Evolutionary conservation across 2,329 filamentous ascomycete species (phyloP).

Genomic region (Cercospora brassicicola): DNA sequence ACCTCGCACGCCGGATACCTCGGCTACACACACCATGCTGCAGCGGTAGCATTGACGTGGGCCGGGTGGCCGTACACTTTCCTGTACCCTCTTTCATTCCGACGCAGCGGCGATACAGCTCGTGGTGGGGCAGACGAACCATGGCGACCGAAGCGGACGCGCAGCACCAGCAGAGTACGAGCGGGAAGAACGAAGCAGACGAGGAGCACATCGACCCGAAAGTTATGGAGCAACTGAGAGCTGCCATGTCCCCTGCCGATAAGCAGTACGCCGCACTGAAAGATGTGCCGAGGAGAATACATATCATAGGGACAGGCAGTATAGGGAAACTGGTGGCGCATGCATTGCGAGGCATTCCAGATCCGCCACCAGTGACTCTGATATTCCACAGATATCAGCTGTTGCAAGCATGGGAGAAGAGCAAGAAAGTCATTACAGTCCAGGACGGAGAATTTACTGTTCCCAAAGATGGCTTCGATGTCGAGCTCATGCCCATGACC

Average conservation of each 20-base stretch:
- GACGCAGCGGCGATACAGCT: constrained; percentile 7
- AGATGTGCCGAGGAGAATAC: constrained; percentile 56
- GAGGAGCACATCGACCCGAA: constrained; percentile 16
- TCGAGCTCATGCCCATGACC: constrained; percentile 44
- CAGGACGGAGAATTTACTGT: constrained; percentile 46
- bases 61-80: constrained; percentile 47
- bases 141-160: constrained; percentile 25
- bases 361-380: constrained; percentile 73
- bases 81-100: constrained; percentile 22
- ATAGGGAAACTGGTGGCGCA: constrained; percentile 77
- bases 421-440: constrained; percentile 49
- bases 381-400: constrained; percentile 63
- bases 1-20: constrained; percentile 50
- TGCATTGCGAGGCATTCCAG: constrained; percentile 61
- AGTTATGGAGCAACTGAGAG: constrained; percentile 15
- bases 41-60: constrained; percentile 44
- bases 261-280: constrained; percentile 32
- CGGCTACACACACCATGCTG: constrained; percentile 43
- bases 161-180: not conserved
- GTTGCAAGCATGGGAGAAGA: constrained; percentile 51
- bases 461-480: constrained; percentile 46
- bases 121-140: constrained; percentile 28
- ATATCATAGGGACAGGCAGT: constrained; percentile 79
- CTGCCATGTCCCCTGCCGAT: constrained; percentile 31
- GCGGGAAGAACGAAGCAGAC: not conserved